Base-by-base conservation (phyloP, 1,284 basidiomycete genomes). In the Boletellus deceptivus region DNA sequence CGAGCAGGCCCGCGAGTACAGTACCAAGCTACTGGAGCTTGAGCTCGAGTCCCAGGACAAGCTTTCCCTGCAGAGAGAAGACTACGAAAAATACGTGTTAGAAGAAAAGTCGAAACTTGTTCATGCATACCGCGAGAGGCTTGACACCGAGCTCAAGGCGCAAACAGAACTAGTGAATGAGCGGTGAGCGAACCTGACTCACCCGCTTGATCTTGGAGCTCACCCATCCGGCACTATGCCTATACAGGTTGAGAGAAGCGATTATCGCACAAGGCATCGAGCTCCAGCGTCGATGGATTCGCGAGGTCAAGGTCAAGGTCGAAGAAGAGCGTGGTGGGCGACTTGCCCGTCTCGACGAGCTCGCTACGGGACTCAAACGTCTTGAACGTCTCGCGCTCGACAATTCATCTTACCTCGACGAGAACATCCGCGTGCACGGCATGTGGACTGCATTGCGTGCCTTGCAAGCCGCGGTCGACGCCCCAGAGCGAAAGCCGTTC, bases 221-320 rank as follows among this genome's bases (percentile, higher is more conserved):
- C 25, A 63, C 25, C 7, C 6, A 11, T 8, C 9, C 11, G 29
- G 11, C 9, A 11, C 3, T 20, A 13, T 20, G 18, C 31, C 17
- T 16, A 6, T 5, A 9, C 54, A 94, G 94, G 42, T 78, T 99
- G 56, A 91, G 89, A 68, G 92, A 97, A 68, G 95, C 97, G 69
- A 93, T 99, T 52, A 82, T 98, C 43, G 89, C 93, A 5, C 95
- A 98, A 69, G 96, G 95, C 20, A 93, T 99, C 60, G 96, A 98
- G 74, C 84, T 98, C 41, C 96, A 99, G 70, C 85, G 94, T 46
- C 82, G 92, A 56, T 99, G 96, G 95, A 91, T 98, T 52, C 85
- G 91, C 41, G 93, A 98, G 50, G 89, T 99, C 78, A 97, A 98
- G 75, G 80, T 93, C 55, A 89, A 88, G 61, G 96, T 99, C 52